Base-by-base conservation (phyloP, 1,139 yeast species). In the Saccharomyces pastorianus region DNA sequence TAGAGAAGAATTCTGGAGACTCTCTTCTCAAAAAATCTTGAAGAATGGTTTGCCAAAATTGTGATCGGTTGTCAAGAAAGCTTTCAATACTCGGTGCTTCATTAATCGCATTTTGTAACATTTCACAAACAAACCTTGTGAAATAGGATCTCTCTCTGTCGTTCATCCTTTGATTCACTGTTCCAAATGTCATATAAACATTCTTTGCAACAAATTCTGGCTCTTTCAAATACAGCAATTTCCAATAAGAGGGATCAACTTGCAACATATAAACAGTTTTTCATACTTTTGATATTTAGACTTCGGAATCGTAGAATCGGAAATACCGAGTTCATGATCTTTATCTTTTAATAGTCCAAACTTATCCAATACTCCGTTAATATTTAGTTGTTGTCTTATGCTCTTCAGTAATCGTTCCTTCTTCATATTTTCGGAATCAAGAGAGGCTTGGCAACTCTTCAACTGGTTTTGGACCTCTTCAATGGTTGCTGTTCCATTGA, bases 261-360 rank as follows among this genome's bases (percentile, higher is more conserved):
- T 95, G 99, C 46, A 95, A 71, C 48, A 91, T 73, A 63, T 85
- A 93, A 93, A 85, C 54, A 93, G 68, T 7, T 88, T 85, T 63
- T 87, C 96, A 68, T 86, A 88, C 1, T 82, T 52, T 5, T 64
- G 62, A 51, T 57, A 61, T 34, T 55, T 59, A n/a, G 59, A 54
- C 20, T 54, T 53, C 6, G 67, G 59, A 20, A 60, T 50, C 11
- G 55, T 51, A 14, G 58, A 32, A 9, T 56, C 51, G 11, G 56
- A 44, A 46, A 50, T 49, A 4, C 51, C 34, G 8, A 51, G 38
- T 11, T 47, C 49, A 11, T 26, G 46, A 6, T 57, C 53, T 9
- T 51, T 47, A 4, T 58, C 57, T 17, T 49, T 51, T 29, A 51
- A 57, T 11, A 66, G 50, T 13, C 58, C 58, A 49, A 49, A 59